Base-by-base conservation (phyloP, 345 rosid species). In the Aurinia saxatilis region DNA sequence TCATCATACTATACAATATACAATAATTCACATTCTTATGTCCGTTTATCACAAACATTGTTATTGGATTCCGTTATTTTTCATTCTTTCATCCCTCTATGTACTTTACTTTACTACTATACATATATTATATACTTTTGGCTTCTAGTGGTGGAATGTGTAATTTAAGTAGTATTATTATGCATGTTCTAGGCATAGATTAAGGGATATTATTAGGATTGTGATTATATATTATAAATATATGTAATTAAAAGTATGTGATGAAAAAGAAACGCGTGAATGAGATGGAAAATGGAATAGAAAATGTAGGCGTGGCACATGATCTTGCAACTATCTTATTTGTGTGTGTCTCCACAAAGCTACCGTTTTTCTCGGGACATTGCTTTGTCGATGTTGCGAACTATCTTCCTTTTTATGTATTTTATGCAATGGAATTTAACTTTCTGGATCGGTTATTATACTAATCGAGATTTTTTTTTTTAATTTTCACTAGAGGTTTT, bases 11-110 rank as follows among this genome's bases (percentile, higher is more conserved):
- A 53, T 69, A 29, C n/a, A 9, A 11, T 23, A 38, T 50, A 50
- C 38, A 51, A 62, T 47, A 47, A 52, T 60, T 70, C 74, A 70
- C 69, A 70, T 70, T 63, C 69, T n/a, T n/a, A 12, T 70, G 74
- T 70, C 74, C 74, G 69, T 70, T 70, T 70, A 63, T 63, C 11
- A 70, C 74, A 70, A 50, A 70, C 74, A 70, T 70, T 63, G 65
- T 70, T 70, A 63, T 70, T 63, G 74, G 74, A 70, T 70, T 70
- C 74, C 69, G 74, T 70, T 63, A 70, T 70, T 63, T 62, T 70
- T 48, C 74, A 56, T 70, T 70, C 74, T 49, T 47, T 55, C 68
- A 55, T 70, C 64, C 64, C 52, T 70, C 58, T 40, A 21, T 39
- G 73, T 55, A 54, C 63, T 0, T 2, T 39, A 16, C 30, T 50